Evolutionary conservation across 768 basidiomycete genomes (phyloP).

Genomic region (Tubosaeta sp.): DNA sequence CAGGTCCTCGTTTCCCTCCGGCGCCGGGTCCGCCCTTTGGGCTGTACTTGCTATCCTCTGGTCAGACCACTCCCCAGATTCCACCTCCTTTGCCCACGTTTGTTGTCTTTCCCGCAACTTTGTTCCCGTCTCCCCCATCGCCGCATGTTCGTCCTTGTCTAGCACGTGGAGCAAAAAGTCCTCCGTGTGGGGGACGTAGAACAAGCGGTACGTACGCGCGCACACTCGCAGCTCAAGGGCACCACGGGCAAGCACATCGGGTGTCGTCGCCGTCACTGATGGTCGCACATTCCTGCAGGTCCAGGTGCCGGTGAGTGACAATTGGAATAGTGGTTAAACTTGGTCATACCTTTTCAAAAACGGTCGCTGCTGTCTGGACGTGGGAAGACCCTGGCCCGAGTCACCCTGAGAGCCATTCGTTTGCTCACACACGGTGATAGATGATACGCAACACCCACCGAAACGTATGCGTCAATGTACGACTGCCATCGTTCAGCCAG

Average conservation of each 20-base stretch:
- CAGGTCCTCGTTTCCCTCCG: background rate
- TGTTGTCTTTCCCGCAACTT: constrained; percentile 10
- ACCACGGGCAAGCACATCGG: constrained; percentile 48
- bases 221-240: constrained; percentile 83
- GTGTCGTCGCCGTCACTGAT: constrained; percentile 25
- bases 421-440: background rate
- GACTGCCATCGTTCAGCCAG: constrained; percentile 74
- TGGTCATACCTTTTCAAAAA: constrained; percentile 60
- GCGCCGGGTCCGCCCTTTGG: background rate
- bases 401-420: constrained; percentile 41
- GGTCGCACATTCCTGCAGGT: constrained; percentile 19
- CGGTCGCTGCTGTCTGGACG: constrained; percentile 46
- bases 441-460: constrained; percentile 36
- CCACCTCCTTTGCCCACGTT: constrained; percentile 15
- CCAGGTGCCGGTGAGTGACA: background rate
- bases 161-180: constrained; percentile 17
- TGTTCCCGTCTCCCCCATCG: background rate
- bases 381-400: constrained; percentile 50
- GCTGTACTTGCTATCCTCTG: background rate
- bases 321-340: background rate
- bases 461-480: constrained; percentile 74
- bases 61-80: constrained; percentile 12
- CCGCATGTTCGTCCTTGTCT: constrained; percentile 9
- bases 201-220: constrained; percentile 38
- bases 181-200: constrained; percentile 25